Evolutionary conservation across 306 rosid species (phyloP), one percentile per base, ranked within the genome.

Genomic region (Clitoria ternatea): DNA sequence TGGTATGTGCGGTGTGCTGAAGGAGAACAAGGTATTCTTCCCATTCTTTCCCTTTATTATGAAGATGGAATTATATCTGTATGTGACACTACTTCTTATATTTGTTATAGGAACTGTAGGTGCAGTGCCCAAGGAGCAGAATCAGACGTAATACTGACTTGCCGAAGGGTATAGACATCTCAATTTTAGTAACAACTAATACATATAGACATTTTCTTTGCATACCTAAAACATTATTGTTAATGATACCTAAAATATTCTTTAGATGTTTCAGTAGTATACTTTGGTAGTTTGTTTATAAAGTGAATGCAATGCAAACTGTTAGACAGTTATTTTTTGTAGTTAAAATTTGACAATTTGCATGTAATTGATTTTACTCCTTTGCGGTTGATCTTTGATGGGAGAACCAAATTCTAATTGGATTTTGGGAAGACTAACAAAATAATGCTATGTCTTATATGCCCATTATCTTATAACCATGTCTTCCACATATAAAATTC

Each of bases 1-100:
- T 67, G 97, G 97, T 48, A 91, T 88, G 97, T 86, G 92, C 26
- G 79, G 86, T 70, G 74, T 91, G 45, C 70, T 88, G 78, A 91
- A 91, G 90, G 96, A 91, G 76, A 86, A 92, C 56, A 88, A 88
- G 92, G 97, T 90, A 80, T 35, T 11, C 66, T 26, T 66, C 78
- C 42, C 71, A 43, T 53, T 44, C 66, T 54, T 15, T 54, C 7
- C 30, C 27, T 32, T 33, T 17, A 24, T 29, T 56, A 42, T 26
- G 65, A 44, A 63, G 53, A 20, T 42, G 23, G 10, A 22, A 2
- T 61, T 27, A 45, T 44, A 59, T 76, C 56, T 45, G 8, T 3
- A 39, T 36, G 15, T 70, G 33, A 59, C 70, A 69, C 56, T 52
- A 30, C 54, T 59, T 30, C 19, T 71, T 61, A 3, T 48, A 23